Percentiles rank a stretch among this genome's conserved stretches.
Evolutionary conservation across 371 early-diverging fungal species (phyloP).

Genomic region (Apophysomyces trapeziformis): DNA sequence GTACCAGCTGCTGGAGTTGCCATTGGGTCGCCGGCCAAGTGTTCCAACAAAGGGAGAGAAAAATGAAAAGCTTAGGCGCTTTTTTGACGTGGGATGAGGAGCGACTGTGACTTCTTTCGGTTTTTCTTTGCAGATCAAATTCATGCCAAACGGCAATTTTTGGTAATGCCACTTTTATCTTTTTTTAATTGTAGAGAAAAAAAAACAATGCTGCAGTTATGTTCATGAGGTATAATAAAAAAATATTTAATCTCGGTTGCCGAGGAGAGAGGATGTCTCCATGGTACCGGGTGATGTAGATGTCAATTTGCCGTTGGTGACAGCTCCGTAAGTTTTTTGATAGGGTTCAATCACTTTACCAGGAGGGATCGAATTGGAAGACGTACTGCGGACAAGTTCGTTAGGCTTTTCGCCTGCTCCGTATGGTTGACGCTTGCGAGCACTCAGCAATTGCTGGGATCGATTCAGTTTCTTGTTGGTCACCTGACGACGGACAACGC

Average conservation of each 20-base stretch:
- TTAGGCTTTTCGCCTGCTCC: constrained; percentile 6
- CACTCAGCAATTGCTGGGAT: neutral
- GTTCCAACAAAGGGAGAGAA: constrained; percentile 2
- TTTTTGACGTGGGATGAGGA: constrained; percentile 9
- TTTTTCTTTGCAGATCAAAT: neutral
- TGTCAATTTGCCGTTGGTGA: constrained; percentile 12
- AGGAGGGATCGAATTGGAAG: constrained; percentile 11
- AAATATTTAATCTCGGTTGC: neutral
- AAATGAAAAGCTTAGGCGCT: neutral
- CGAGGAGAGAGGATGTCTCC: neutral
- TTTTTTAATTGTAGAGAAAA: neutral
- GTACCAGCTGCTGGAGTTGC: constrained; percentile 20
- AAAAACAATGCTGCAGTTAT: constrained; percentile 1
- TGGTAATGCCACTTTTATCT: too few species aligned
- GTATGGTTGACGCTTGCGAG: neutral
- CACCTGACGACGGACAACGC: constrained; percentile 46
- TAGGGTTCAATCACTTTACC: constrained; percentile 24
- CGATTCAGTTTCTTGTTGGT: constrained; percentile 21
- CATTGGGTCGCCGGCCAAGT: constrained; percentile 9
- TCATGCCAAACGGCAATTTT: neutral
- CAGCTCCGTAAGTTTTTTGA: constrained; percentile 25
- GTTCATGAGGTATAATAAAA: constrained; percentile 2
- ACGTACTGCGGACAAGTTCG: neutral
- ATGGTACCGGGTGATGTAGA: constrained; percentile 14
- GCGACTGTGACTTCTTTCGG: constrained; percentile 3